Evolutionary conservation across 2,329 filamentous ascomycete species (phyloP).

Genomic region (Xylariaceae sp.): DNA sequence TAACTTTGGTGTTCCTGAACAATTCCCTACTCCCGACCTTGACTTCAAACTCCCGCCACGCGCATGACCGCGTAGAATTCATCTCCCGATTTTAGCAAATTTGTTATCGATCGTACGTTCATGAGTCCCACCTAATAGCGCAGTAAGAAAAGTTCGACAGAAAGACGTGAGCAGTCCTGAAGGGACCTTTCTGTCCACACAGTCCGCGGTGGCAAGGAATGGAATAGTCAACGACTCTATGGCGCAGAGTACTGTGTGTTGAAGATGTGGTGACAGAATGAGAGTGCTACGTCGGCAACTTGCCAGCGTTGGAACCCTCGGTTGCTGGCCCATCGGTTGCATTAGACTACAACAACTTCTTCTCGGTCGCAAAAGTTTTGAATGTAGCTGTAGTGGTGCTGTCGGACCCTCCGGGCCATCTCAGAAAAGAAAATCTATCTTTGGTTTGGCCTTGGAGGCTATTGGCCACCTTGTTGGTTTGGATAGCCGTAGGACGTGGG

Average conservation of each 20-base stretch:
- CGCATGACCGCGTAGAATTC: not conserved
- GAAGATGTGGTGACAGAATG: not conserved
- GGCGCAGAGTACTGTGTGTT: not conserved
- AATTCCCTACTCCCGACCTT: not conserved
- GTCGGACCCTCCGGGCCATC: not conserved
- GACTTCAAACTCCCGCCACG: not conserved
- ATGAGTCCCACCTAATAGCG: slow-evolving; percentile 15
- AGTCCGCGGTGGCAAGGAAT: not conserved
- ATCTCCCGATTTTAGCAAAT: not conserved
- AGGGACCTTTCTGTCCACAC: not conserved
- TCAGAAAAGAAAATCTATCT: slow-evolving; percentile 35
- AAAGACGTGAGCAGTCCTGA: slow-evolving; percentile 10
- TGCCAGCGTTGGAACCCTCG: slow-evolving; percentile 9
- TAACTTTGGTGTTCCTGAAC: not conserved
- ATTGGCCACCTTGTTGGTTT: slow-evolving; percentile 38
- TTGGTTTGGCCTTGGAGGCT: slow-evolving; percentile 39
- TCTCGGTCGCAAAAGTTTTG: not conserved
- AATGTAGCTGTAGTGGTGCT: not conserved
- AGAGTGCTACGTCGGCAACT: slow-evolving; percentile 5
- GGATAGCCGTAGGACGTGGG: slow-evolving; percentile 43
- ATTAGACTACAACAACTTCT: not conserved
- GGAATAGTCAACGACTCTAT: not conserved
- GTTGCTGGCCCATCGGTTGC: not conserved
- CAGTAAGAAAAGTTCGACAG: slow-evolving; percentile 7
- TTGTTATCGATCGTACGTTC: slow-evolving; percentile 21